phyloP scores from a whole-genome alignment of 441 rosid species.

The Geranium incanum region DNA sequence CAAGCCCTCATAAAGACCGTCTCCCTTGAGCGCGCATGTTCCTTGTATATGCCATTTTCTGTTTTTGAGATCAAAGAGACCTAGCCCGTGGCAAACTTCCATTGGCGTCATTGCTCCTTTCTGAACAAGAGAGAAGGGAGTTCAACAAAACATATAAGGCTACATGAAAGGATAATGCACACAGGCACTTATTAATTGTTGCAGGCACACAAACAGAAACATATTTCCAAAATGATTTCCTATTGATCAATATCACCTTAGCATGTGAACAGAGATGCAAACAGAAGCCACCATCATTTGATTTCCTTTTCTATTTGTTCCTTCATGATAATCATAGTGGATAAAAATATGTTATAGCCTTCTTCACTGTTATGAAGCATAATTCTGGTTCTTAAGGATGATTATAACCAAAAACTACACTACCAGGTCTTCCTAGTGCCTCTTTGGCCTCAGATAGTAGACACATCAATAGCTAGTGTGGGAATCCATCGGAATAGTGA shows the following conservation, averaged over 20 bases:
- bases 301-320: not conserved
- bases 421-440: not conserved
- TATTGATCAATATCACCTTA: not conserved
- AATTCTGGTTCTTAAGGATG: not conserved
- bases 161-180: not conserved
- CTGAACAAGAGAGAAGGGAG: slow-evolving; percentile 30
- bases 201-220: not conserved
- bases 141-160: not conserved
- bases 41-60: slow-evolving; percentile 99
- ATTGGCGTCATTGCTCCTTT: slow-evolving; percentile 92
- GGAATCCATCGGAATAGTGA: not conserved
- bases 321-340: not conserved
- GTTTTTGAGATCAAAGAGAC: slow-evolving; percentile 81
- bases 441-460: not conserved
- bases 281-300: not conserved
- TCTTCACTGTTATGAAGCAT: too few relatives aligned
- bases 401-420: not conserved
- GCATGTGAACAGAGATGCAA: not conserved
- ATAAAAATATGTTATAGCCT: too few relatives aligned
- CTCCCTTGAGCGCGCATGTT: slow-evolving; percentile 89
- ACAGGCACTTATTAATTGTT: not conserved
- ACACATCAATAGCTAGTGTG: not conserved
- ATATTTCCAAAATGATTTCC: not conserved
- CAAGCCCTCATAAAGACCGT: slow-evolving; percentile 93
- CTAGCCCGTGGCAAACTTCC: slow-evolving; percentile 92